phyloP scores from a whole-genome alignment of 148 eudicot genomes.

The Talinum fruticosum region DNA sequence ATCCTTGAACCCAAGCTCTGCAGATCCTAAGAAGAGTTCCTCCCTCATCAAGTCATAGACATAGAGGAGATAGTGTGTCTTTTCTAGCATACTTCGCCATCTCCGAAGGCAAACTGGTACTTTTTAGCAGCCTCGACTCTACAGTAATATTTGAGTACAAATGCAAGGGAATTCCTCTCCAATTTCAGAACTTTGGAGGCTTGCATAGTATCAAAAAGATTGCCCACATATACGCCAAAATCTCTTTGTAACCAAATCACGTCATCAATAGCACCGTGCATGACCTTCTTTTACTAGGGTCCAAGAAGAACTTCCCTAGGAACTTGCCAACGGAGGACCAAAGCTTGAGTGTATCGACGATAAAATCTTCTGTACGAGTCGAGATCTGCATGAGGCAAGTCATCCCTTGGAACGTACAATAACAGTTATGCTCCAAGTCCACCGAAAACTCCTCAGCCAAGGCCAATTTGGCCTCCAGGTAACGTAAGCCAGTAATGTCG shows the following conservation, averaged over 20 bases:
- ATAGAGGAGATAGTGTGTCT: slow-evolving; percentile 11
- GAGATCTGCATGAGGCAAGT: slow-evolving; percentile 27
- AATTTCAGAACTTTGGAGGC: slow-evolving; percentile 1
- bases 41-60: not conserved
- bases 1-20: too few relatives aligned
- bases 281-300: slow-evolving; percentile 15
- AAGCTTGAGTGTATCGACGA: slow-evolving; percentile 11
- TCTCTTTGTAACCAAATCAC: slow-evolving; percentile 21
- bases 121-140: not conserved
- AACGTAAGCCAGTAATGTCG: not conserved
- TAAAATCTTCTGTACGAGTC: slow-evolving; percentile 9
- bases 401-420: slow-evolving; percentile 8
- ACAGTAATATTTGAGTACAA: not conserved
- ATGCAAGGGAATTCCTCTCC: not conserved
- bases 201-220: slow-evolving; percentile 23
- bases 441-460: slow-evolving; percentile 4
- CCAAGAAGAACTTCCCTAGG: not conserved
- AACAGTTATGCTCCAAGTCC: slow-evolving; percentile 13
- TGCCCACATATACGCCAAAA: slow-evolving; percentile 18
- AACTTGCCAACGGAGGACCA: not conserved
- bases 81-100: slow-evolving; percentile 17
- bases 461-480: not conserved
- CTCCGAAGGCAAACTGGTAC: not conserved
- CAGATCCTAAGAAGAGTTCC: not conserved
- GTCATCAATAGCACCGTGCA: slow-evolving; percentile 21